phyloP scores from a whole-genome alignment of 148 eudicot genomes.

The Chenopodium album region DNA sequence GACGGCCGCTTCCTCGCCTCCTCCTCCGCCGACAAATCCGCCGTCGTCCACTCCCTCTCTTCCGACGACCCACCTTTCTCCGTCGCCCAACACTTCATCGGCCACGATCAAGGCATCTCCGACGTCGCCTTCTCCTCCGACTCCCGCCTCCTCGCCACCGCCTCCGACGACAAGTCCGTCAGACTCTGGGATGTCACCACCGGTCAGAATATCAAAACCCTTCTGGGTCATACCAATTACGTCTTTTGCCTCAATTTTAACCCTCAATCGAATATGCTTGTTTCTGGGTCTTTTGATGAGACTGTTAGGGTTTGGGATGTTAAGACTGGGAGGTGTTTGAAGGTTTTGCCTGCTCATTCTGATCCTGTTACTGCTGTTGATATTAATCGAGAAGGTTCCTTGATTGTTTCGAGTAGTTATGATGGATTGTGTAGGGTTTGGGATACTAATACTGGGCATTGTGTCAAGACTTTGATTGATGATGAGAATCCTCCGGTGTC shows the following conservation, averaged over 20 bases:
- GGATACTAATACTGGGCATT: constrained; percentile 94
- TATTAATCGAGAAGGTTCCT: constrained; percentile 65
- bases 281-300: constrained; percentile 84
- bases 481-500: constrained; percentile 96
- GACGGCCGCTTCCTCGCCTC: constrained; percentile 73
- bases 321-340: constrained; percentile 67
- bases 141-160: constrained; percentile 70
- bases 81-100: constrained; percentile 40
- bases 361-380: constrained; percentile 84
- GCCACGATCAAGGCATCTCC: constrained; percentile 85
- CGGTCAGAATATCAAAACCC: constrained; percentile 54
- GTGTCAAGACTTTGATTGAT: constrained; percentile 90
- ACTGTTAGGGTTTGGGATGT: constrained; percentile 97
- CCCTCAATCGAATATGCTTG: constrained; percentile 77
- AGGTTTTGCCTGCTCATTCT: constrained; percentile 89
- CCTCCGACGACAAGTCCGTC: constrained; percentile 81
- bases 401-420: constrained; percentile 86
- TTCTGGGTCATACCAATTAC: constrained; percentile 76
- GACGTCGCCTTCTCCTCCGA: constrained; percentile 83
- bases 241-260: constrained; percentile 73
- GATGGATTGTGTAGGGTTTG: constrained; percentile 94
- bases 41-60: constrained; percentile 43
- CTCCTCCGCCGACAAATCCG: constrained; percentile 84
- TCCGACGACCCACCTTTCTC: constrained; percentile 19
- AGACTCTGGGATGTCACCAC: constrained; percentile 62